Base-by-base conservation (phyloP, 2,329 filamentous ascomycete species). In the Aspergillus ochraceoroseus region DNA sequence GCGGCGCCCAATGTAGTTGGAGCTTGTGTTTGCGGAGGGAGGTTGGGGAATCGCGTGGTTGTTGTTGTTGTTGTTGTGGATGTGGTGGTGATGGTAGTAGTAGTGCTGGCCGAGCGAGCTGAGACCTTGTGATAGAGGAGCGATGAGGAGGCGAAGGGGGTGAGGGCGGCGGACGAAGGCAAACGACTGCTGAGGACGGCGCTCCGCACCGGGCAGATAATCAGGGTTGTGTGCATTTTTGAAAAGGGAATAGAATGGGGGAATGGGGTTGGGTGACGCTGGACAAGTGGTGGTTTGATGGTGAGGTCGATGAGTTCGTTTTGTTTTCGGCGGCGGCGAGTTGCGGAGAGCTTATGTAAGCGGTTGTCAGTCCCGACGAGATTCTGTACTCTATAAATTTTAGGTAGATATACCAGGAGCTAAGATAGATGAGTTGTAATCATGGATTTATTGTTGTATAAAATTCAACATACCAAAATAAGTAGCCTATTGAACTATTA, bases 131-230 rank as follows among this genome's bases (percentile, higher is more conserved):
- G 48, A 38, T 52, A 47, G 28, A 55, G 30, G 25, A 38, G 22
- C 18, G 47, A 46, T 32, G 52, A 47, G 41, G 44, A 46, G 33
- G 52, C 39, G 46, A 59, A 54, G 3, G 57, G 49, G 37, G 38
- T 46, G 20, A 60, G 32, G 28, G 53, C 32, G 14, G 52, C 48
- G 18, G 54, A n/a, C n/a, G n/a, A 43, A 20, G 54, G 50, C 19
- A 64, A 15, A 13, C 58, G 57, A 32, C 56, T 45, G 33, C 56
- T 46, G 7, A 64, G 40, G 14, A 59, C 49, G n/a, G 51, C 54
- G 18, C 58, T 57, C 23, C 62, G 65, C 39, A 64, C 33, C n/a
- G 64, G 59, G 42, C 56, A 54, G 43, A 44, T 55, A 35, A 61
- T 46, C 11, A 53, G 38, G 19, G 50, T 52, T 23, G 52, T 33